These are phyloP conservation scores for Pythium plurisporium DNA, from an alignment of 352 stramenopile species.

Conservation along the genomic window DNA sequence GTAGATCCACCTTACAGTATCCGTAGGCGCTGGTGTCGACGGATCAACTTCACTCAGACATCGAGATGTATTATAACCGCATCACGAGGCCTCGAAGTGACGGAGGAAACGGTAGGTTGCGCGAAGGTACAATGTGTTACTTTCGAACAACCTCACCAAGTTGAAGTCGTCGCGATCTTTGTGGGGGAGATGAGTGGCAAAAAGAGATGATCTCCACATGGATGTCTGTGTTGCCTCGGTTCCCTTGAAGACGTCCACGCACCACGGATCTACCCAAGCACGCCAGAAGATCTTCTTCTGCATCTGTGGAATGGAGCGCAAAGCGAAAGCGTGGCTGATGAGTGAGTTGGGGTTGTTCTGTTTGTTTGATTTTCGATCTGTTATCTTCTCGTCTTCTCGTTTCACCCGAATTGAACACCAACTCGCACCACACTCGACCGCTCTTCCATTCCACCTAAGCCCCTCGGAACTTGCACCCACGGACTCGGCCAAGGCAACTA, in stretches of 20 bases:
- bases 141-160: slow-evolving; percentile 1
- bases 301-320: no score
- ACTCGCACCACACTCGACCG: background rate
- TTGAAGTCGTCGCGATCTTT: slow-evolving; percentile 9
- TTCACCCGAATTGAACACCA: background rate
- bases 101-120: background rate
- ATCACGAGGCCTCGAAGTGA: no score
- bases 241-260: no score
- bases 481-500: background rate
- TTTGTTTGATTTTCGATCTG: background rate
- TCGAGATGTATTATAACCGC: no score
- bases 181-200: background rate
- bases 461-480: no score
- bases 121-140: background rate
- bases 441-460: background rate
- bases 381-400: background rate
- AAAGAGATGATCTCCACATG: background rate
- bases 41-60: no score
- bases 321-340: no score
- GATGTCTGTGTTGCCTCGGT: no score
- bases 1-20: no score
- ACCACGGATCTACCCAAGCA: no score
- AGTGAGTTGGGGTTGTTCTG: background rate
- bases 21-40: no score
- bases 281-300: no score